Evolutionary conservation across 2,329 filamentous ascomycete genomes (phyloP), one percentile per base, ranked within the genome.

Genomic region (Bipolaris cookei): DNA sequence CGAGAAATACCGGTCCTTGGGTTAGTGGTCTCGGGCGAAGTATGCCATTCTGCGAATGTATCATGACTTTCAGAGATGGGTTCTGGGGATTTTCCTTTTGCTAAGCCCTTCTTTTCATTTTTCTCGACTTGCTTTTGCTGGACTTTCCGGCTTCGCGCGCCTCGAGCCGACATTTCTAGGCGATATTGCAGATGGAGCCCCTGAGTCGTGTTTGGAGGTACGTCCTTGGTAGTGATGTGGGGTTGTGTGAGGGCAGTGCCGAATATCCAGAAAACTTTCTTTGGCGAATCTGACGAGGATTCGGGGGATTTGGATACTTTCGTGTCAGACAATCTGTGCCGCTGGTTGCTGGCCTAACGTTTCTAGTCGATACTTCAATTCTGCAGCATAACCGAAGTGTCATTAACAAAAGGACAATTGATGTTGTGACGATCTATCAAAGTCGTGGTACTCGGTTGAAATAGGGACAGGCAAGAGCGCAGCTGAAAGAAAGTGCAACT

Each of bases 61-160:
- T 75, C 73, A 30, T 64, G 59, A 62, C 46, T 59, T 21, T 58
- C 62, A n/a, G 56, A 59, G 28, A 64, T 56, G 6, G 59, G 43
- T 25, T 73, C 69, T 32, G 68, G 56, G n/a, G 59, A 62, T 48
- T 72, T 74, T 4, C 63, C 59, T 45, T 76, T 75, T 13, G 66
- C 65, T n/a, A 68, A 60, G 11, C 61, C 50, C 56, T 76, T 77
- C 60, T 76, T 76, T 54, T 77, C 76, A 46, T 71, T 72, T 62
- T 77, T 78, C 49, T 76, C 66, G 13, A 77, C 75, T 37, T 77
- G 69, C 54, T 78, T 78, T 30, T 69, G 65, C 52, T 76, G 70
- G n/a, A 71, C 73, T 62, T 78, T 78, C 4, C 76, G 72, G 52
- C 74, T 74, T 20, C 74, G 67, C 13, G 76, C 76, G 35, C 76